Conservation (phyloP, 805 yeast species). For the Cyberlindnera americana region DNA sequence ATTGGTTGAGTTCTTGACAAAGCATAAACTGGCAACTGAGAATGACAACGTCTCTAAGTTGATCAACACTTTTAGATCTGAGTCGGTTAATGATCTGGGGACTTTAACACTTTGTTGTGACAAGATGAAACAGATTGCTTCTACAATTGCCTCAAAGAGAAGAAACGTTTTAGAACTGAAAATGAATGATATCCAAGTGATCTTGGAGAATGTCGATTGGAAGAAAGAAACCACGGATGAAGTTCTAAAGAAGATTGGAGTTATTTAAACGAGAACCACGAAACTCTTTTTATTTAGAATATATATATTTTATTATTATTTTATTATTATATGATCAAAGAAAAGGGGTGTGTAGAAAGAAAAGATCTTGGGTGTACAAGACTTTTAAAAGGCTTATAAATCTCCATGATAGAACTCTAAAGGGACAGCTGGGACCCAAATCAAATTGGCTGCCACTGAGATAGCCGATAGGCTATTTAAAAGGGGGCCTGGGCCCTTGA, state of each 20-base stretch:
- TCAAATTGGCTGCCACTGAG: no score
- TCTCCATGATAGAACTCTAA: no score
- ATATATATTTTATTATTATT: background rate
- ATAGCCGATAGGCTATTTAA: no score
- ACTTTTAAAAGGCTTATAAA: no score
- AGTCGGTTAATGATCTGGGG: background rate
- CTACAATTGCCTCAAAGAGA: conserved; percentile 6
- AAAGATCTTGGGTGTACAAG: no score
- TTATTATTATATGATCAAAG: background rate
- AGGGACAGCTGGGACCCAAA: no score
- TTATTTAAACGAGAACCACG: no score
- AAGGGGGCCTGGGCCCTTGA: no score
- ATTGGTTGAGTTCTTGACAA: conserved; percentile 7
- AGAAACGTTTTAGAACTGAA: conserved; percentile 8
- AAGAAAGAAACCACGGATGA: conserved; percentile 32
- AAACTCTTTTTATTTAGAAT: background rate
- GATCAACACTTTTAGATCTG: conserved; percentile 5
- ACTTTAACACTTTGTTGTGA: conserved; percentile 6
- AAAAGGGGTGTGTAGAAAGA: no score
- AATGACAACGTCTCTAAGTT: conserved; percentile 6
- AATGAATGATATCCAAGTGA: conserved; percentile 26
- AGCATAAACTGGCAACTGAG: conserved; percentile 5
- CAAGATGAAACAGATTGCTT: conserved; percentile 8
- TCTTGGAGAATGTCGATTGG: conserved; percentile 33
- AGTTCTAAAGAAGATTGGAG: conserved; percentile 33